A percentile compares a stretch with the other conserved stretches of the same genome.
phyloP scores from a whole-genome alignment of 2,329 filamentous ascomycete species.

The Aspergillus candidus region DNA sequence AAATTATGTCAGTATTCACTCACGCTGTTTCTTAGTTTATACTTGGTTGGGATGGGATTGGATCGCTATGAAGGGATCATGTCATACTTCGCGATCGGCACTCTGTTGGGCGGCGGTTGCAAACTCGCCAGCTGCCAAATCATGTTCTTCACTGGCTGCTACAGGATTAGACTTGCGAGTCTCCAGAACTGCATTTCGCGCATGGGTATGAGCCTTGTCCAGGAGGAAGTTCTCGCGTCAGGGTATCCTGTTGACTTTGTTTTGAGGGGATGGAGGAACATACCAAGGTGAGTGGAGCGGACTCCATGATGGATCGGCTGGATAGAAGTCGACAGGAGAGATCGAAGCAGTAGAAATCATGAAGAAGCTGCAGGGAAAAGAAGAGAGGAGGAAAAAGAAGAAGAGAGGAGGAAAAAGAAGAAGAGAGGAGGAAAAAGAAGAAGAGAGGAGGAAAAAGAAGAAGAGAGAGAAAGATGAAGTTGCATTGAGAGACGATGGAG shows the following conservation, averaged over 20 bases:
- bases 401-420: not conserved
- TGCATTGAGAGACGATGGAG: not conserved
- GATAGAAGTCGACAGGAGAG: not conserved
- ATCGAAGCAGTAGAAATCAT: not conserved
- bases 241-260: not conserved
- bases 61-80: conserved; percentile 1
- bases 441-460: not conserved
- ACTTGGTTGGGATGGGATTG: not conserved
- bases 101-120: conserved; percentile 72
- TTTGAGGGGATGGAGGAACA: not conserved
- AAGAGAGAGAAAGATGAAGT: too few species aligned
- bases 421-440: not conserved
- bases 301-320: conserved; percentile 52
- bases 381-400: not conserved
- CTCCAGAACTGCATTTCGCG: conserved; percentile 72
- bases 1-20: not conserved
- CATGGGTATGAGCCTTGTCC: conserved; percentile 75
- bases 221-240: conserved; percentile 7
- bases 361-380: not conserved
- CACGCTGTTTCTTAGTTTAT: too few species aligned
- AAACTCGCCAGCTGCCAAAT: conserved; percentile 82
- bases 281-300: conserved; percentile 61
- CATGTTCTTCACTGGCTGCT: conserved; percentile 80
- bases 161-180: conserved; percentile 63
- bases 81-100: conserved; percentile 49